Evolutionary conservation across 164 flowering plant genomes (phyloP).

Genomic region (Stephania yunnanensis): DNA sequence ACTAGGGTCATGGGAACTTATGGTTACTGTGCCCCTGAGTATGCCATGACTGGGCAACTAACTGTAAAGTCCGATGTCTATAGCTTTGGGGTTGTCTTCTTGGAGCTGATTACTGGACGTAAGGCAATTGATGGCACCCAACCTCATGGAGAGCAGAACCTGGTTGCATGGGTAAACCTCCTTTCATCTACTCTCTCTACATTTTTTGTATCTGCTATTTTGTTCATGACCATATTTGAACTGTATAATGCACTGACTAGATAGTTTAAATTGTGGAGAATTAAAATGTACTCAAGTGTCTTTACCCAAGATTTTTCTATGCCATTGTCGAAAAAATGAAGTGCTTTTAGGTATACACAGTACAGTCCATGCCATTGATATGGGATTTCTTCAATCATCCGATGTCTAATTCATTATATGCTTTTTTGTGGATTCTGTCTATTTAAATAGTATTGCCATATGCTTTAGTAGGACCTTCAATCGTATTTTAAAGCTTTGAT

Average conservation of each 20-base stretch:
- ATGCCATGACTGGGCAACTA: constrained; percentile 48
- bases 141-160: constrained; percentile 40
- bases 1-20: constrained; percentile 60
- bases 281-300: background rate
- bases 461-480: background rate
- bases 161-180: constrained; percentile 38
- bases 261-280: background rate
- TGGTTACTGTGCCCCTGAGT: constrained; percentile 56
- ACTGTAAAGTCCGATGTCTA: constrained; percentile 51
- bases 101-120: constrained; percentile 49
- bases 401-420: background rate
- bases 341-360: background rate
- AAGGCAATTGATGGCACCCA: constrained; percentile 37
- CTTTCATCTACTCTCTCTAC: background rate
- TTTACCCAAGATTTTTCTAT: background rate
- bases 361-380: background rate
- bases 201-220: background rate
- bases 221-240: background rate
- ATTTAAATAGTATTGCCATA: background rate
- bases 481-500: background rate
- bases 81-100: constrained; percentile 49
- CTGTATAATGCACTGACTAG: background rate
- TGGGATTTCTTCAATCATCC: too few species aligned
- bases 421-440: background rate
- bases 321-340: background rate